Evolutionary conservation across 148 eudicot species (phyloP).

Genomic region (Rhododendron mucronatum): DNA sequence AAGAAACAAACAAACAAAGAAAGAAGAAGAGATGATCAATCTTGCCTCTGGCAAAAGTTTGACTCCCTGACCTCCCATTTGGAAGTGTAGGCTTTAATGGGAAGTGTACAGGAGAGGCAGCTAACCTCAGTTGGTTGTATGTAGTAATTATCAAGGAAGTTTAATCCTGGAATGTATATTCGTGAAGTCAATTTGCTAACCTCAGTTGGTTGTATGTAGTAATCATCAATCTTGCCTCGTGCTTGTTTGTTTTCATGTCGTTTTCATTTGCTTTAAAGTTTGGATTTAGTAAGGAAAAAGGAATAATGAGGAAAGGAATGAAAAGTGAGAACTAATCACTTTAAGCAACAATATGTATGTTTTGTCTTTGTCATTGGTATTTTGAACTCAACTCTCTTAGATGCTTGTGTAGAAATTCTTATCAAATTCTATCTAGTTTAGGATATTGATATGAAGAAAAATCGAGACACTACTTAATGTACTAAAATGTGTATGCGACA

Average conservation of each 20-base stretch:
- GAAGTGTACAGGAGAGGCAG: too few relatives aligned
- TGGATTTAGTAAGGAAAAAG: not conserved
- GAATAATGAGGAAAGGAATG: not conserved
- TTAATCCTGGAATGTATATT: not conserved
- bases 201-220: not conserved
- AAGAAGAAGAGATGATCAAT: too few relatives aligned
- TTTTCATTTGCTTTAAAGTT: not conserved
- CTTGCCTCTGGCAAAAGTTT: too few relatives aligned
- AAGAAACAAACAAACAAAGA: too few relatives aligned
- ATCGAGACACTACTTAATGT: not conserved
- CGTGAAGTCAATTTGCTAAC: not conserved
- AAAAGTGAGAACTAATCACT: not conserved
- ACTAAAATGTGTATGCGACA: not conserved
- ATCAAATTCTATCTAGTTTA: too few relatives aligned
- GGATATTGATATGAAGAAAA: not conserved
- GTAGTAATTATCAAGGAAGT: not conserved
- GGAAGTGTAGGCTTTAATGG: too few relatives aligned
- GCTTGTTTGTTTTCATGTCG: not conserved
- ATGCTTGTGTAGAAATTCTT: not conserved
- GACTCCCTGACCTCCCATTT: too few relatives aligned
- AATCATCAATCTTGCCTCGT: not conserved
- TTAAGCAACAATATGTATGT: not conserved
- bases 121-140: not conserved
- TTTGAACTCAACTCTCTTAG: not conserved
- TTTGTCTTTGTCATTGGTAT: not conserved